Base-by-base conservation (phyloP, 2,329 filamentous ascomycete genomes). In the Alternaria alternata region DNA sequence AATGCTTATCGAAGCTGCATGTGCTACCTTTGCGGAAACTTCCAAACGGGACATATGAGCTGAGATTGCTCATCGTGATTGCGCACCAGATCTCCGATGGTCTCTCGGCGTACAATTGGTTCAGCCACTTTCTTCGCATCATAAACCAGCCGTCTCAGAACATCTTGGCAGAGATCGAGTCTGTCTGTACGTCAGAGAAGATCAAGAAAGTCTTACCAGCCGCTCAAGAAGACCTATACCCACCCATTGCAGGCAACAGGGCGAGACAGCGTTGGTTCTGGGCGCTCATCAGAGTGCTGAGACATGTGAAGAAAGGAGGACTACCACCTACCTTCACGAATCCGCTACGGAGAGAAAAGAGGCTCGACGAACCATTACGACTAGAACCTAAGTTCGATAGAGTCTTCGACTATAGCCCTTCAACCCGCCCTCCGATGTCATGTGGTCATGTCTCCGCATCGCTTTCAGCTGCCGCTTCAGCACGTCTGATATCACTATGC, bases 211-310 rank as follows among this genome's bases (percentile, higher is more conserved):
- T 69, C 18, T 68, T 83, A 1, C 81, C 81, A 3, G 71, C 74
- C 2, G 80, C 82, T 2, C 82, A 84, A 69, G 82, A 84, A 71
- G 80, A 81, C 20, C 61, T 83, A 0, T 84, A 83, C 49, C 81
- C 81, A 1, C 65, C 61, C 0, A 73, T 82, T 0, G 44, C 68
- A 1, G 80, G 80, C 32, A 79, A 64, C 22, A 54, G 54, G 38
- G 81, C 81, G 1, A 68, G 79, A 20, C 74, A 79, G 66, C 73
- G 81, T 48, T 84, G 82, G 81, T 82, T 81, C 64, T 84, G 82
- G 82, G 75, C 78, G 6, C 75, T 84, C 7, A 75, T 80, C 8
- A 72, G 81, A 20, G 76, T 83, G 7, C 72, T 83, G 16, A 69
- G 82, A 6, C 79, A 83, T 54, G 75, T 82, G 2, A 68, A 78